Evolutionary conservation across 1,284 basidiomycete species (phyloP).

Genomic region (Jaminaea rosea): DNA sequence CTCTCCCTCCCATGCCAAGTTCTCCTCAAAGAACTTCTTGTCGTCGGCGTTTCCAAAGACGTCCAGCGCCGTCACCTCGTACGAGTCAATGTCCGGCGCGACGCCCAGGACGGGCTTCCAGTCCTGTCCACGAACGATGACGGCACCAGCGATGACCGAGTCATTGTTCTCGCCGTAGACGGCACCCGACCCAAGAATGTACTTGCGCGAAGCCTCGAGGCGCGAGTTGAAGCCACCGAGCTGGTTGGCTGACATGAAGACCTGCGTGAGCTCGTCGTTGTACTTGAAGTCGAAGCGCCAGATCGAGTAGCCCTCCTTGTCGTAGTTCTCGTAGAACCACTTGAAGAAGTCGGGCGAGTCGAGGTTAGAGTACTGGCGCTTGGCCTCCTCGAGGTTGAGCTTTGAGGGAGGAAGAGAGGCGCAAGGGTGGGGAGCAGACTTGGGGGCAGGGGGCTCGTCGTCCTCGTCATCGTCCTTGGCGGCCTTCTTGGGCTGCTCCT

Average conservation of each 20-base stretch:
- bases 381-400: conserved; percentile 96
- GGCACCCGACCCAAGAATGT: conserved; percentile 80
- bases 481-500: conserved; percentile 47
- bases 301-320: conserved; percentile 77
- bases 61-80: conserved; percentile 60
- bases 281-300: conserved; percentile 96
- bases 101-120: conserved; percentile 33
- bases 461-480: conserved; percentile 63
- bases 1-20: conserved; percentile 43
- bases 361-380: conserved; percentile 93
- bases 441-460: conserved; percentile 52
- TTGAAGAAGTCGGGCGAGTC: conserved; percentile 57
- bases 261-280: conserved; percentile 82
- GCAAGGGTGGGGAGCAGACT: conserved; percentile 85
- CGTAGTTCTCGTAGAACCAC: conserved; percentile 58
- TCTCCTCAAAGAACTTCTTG: conserved; percentile 48
- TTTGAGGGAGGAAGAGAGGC: conserved; percentile 81
- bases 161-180: conserved; percentile 76
- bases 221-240: conserved; percentile 92
- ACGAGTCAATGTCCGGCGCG: conserved; percentile 89
- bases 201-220: conserved; percentile 51
- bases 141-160: conserved; percentile 54
- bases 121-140: conserved; percentile 69
- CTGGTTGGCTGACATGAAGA: conserved; percentile 51
- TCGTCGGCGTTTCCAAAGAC: conserved; percentile 36